Conservation (phyloP, 2,329 filamentous ascomycete genomes). For the Neofusicoccum sp. region DNA sequence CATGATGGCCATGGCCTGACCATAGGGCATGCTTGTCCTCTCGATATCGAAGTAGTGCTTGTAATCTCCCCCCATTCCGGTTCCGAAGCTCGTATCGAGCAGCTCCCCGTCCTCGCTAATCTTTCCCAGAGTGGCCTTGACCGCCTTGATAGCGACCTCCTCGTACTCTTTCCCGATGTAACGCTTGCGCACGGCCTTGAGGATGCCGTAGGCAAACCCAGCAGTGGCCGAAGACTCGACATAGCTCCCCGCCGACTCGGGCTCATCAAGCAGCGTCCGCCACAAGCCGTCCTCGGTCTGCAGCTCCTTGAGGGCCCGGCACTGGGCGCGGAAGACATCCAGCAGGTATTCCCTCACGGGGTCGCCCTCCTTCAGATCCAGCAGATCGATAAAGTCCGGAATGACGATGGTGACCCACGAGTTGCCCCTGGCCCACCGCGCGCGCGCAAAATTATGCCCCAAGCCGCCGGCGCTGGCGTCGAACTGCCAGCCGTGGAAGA, state of each 20-base stretch:
- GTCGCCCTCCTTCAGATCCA: constrained; percentile 60
- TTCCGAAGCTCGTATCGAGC: constrained; percentile 73
- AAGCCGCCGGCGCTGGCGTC: constrained; percentile 48
- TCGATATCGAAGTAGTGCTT: constrained; percentile 77
- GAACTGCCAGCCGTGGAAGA: constrained; percentile 82
- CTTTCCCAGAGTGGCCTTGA: constrained; percentile 64
- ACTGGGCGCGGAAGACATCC: constrained; percentile 67
- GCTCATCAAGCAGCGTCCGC: constrained; percentile 70
- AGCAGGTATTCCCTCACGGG: constrained; percentile 60
- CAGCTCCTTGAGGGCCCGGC: constrained; percentile 59
- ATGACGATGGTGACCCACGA: constrained; percentile 81
- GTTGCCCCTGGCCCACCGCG: constrained; percentile 61
- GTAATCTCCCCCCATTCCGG: constrained; percentile 69
- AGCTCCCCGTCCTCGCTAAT: constrained; percentile 68
- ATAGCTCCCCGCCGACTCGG: constrained; percentile 67
- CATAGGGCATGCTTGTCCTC: constrained; percentile 78
- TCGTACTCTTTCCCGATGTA: constrained; percentile 65
- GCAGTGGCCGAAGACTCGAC: constrained; percentile 75
- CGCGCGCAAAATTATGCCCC: constrained; percentile 57
- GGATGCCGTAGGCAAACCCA: constrained; percentile 75
- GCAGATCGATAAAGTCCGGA: constrained; percentile 73
- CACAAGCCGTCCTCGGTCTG: constrained; percentile 66
- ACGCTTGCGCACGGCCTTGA: constrained; percentile 69
- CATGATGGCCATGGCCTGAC: constrained; percentile 83
- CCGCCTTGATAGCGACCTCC: constrained; percentile 61